Evolutionary conservation across 1,284 basidiomycete species (phyloP).

Genomic region (Moesziomyces sp.): DNA sequence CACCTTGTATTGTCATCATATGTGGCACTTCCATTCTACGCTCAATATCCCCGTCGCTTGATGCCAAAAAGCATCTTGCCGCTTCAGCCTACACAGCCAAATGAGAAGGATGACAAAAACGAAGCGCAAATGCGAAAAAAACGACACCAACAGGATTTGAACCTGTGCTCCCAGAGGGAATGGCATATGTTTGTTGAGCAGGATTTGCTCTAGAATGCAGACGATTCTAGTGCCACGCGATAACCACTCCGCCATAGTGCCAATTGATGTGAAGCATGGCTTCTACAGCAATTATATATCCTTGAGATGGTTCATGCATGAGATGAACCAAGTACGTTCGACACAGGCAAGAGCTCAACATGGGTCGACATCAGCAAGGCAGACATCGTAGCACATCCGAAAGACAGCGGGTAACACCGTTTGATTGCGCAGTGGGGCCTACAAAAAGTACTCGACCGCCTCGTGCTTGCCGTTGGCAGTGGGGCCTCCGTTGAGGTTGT

Average conservation of each 20-base stretch:
- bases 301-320: no score
- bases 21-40: no score
- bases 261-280: background rate
- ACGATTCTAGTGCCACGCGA: conserved; percentile 39
- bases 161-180: conserved; percentile 40
- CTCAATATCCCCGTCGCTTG: background rate
- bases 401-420: no score
- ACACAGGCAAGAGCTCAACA: no score
- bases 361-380: no score
- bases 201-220: conserved; percentile 11
- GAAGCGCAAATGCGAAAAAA: background rate
- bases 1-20: no score
- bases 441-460: conserved; percentile 61
- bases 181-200: conserved; percentile 26
- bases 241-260: conserved; percentile 35
- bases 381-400: no score
- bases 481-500: conserved; percentile 27
- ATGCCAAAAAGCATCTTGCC: background rate
- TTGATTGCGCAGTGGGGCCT: background rate
- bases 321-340: no score
- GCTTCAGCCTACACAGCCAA: background rate
- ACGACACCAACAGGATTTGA: conserved; percentile 35
- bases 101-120: conserved; percentile 1
- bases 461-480: conserved; percentile 48
- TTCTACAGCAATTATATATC: no score